Base-by-base conservation (phyloP, 2,329 filamentous ascomycete species). In the Cladophialophora carrionii region DNA sequence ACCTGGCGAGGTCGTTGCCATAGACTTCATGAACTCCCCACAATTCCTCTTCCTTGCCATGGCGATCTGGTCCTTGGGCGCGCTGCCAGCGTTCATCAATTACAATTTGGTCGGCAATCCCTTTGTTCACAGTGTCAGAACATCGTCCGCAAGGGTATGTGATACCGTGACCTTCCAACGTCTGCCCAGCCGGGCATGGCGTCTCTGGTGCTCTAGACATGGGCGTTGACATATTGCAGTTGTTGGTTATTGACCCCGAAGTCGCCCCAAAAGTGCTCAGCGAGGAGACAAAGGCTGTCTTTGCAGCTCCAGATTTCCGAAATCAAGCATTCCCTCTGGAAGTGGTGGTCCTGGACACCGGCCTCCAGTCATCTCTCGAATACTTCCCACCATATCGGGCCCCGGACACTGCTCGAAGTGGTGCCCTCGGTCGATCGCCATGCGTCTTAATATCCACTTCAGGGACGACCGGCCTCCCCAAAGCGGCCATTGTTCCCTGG, bases 391-490 rank as follows among this genome's bases (percentile, higher is more conserved):
- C 85, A 0, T 73, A 82, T 24, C 83, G 90, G 4, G 82, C 84
- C 37, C 82, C 88, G 12, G 85, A 91, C 75, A 76, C 81, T 53
- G 77, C 81, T 53, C 83, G 88, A 65, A 76, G 78, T 55, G 82
- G 85, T 17, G 76, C 82, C 62, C 77, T 79, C 20, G 73, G 79
- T 6, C 77, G 82, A 7, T 84, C 87, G 64, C 86, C 91, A 79
- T 88, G 86, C 1, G 82, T 89, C 52, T 83, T 96, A 68, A 93
- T 96, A 70, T 98, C 97, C 79, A 99, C 95, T 0, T 94, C 90
- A 0, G 94, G 94, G n/a, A 98, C 95, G 0, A 98, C 95, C 0
- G 90, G 90, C 0, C 82, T 86, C 72, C 94, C 93, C 17, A 98
- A 98, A 79, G 94, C 95, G 0, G 93, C 94, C 1, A 68, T 69